A percentile compares a stretch with the other conserved stretches of the same genome.
These are phyloP conservation scores for Cyclotella kingstonii DNA, from an alignment of 108 stramenopile genomes.

Conservation along the genomic window DNA sequence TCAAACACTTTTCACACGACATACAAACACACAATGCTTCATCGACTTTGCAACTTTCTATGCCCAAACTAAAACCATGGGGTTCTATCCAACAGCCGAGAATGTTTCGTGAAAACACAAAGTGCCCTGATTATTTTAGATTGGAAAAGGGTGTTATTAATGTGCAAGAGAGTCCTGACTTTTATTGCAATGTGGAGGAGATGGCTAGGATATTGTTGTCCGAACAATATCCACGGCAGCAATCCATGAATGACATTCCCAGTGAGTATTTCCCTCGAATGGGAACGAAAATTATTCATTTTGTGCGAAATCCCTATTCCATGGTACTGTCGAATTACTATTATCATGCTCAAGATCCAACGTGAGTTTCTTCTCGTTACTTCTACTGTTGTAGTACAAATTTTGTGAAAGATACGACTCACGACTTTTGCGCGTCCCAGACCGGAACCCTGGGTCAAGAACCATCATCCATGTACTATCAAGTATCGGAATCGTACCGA, in stretches of 20 bases:
- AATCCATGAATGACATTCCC: background rate
- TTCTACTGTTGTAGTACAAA: background rate
- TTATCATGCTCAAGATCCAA: slow-evolving; percentile 26
- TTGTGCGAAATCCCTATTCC: slow-evolving; percentile 24
- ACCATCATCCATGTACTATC: slow-evolving; percentile 14
- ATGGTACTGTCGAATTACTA: slow-evolving; percentile 25
- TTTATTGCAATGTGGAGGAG: slow-evolving; percentile 10
- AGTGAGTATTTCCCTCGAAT: background rate
- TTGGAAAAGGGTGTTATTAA: slow-evolving; percentile 11
- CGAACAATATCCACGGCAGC: no score
- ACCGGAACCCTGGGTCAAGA: slow-evolving; percentile 18
- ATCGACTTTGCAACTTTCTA: background rate
- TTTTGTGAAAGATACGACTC: background rate
- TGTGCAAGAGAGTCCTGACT: slow-evolving; percentile 21
- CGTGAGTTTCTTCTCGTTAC: background rate
- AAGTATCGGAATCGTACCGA: slow-evolving; percentile 7
- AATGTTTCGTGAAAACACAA: background rate
- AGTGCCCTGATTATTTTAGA: slow-evolving; percentile 6
- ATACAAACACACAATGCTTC: background rate
- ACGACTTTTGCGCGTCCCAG: background rate
- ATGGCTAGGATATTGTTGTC: slow-evolving; percentile 12
- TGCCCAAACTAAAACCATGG: slow-evolving; percentile 11
- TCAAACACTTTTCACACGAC: background rate
- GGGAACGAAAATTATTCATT: slow-evolving; percentile 20
- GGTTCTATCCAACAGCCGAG: slow-evolving; percentile 7